Base-by-base conservation (phyloP, 164 flowering plant species). In the Nelumbo lutea region DNA sequence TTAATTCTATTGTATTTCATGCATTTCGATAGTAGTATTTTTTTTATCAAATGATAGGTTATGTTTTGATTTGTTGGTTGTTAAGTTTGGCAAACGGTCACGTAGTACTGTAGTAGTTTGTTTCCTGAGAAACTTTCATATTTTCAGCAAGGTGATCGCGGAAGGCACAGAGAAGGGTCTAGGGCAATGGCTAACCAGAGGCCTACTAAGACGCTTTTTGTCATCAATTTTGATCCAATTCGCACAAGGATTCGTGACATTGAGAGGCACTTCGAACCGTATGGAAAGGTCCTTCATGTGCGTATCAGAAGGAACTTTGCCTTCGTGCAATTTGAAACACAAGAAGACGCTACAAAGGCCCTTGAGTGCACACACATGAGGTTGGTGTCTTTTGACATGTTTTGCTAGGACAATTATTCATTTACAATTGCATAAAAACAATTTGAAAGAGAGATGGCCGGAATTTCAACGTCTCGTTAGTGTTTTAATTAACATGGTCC, bases 261-360 rank as follows among this genome's bases (percentile, higher is more conserved):
- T 55, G 91, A 85, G 66, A 82, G 77, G 69, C 98, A 91, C 77
- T 93, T 93, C 81, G 96, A 91, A 44, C 87, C 86, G 7, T 87
- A 87, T 79, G 98, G 98, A 8, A 86, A 84, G 70, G 76, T 93
- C 59, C 74, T 83, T 5, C 80, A 84, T 78, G 97, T 91, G 45
- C 79, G 98, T 42, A 90, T 93, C 41, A 78, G 94, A 7, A 73
- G 94, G 68, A 93, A 93, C 82, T 93, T 93, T 78, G 97, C 94
- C 42, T 93, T 93, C 80, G 96, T 93, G 64, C 98, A 91, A 78
- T 93, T 89, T 76, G 96, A 85, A 65, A 88, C 85, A 7, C 97
- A 86, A 65, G 96, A 93, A 60, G 96, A 91, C 60, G 98, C 98
- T 27, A 92, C 97, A 13, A 87, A 86, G 79, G 98, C 98, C 39